Conservation (phyloP, 2,329 filamentous ascomycete species). For the Cladophialophora chaetospira region DNA sequence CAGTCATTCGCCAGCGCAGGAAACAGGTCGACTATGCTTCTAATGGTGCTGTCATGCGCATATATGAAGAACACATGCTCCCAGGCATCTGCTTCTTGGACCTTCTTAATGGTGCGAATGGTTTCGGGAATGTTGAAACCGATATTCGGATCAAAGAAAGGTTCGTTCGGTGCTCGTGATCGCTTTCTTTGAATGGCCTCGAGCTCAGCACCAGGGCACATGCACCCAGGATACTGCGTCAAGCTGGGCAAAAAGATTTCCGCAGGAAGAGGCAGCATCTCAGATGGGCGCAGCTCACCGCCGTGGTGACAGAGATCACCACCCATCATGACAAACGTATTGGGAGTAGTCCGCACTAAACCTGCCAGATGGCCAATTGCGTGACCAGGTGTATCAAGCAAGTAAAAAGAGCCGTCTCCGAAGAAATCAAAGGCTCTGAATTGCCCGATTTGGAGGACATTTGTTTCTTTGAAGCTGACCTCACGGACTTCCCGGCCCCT, state of each 20-base stretch:
- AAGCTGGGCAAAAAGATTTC: neutral
- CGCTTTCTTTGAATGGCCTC: slow-evolving; percentile 26
- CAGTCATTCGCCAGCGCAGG: slow-evolving; percentile 16
- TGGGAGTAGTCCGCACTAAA: slow-evolving; percentile 47
- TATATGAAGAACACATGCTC: slow-evolving; percentile 35
- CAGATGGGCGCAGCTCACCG: slow-evolving; percentile 36
- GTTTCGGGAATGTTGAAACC: slow-evolving; percentile 33
- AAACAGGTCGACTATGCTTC: slow-evolving; percentile 30
- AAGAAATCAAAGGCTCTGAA: slow-evolving; percentile 47
- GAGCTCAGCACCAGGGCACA: slow-evolving; percentile 34
- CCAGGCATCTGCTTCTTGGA: slow-evolving; percentile 34
- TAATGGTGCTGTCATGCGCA: slow-evolving; percentile 35
- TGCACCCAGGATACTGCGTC: neutral
- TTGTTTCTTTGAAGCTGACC: slow-evolving; percentile 34
- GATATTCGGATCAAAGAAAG: slow-evolving; percentile 30
- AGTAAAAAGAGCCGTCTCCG: slow-evolving; percentile 41
- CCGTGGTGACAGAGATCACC: slow-evolving; percentile 52
- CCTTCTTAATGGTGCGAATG: slow-evolving; percentile 28
- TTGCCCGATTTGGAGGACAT: slow-evolving; percentile 34
- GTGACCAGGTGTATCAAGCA: slow-evolving; percentile 50
- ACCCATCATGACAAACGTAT: slow-evolving; percentile 52
- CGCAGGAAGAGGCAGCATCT: neutral
- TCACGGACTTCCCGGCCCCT: slow-evolving; percentile 34
- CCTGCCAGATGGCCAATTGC: slow-evolving; percentile 54
- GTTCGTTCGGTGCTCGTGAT: slow-evolving; percentile 22